Percentiles rank a stretch among this genome's conserved stretches.
These are phyloP conservation scores for Erodium moschatum DNA, from an alignment of 441 rosid species.

Conservation along the genomic window DNA sequence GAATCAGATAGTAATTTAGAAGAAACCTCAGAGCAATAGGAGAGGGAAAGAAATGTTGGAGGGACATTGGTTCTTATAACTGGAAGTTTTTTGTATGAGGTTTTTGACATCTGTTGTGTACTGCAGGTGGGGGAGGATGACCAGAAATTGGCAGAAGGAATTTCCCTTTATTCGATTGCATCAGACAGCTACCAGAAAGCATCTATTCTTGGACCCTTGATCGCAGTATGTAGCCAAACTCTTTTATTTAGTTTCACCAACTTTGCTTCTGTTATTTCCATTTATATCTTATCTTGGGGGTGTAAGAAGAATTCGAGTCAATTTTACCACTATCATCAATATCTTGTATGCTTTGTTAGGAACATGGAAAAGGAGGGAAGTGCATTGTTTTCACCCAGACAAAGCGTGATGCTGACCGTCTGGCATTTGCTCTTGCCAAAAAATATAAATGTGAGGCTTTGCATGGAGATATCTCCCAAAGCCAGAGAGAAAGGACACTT, in stretches of 20 bases:
- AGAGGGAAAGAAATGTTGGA: neutral
- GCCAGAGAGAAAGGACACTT: conserved; percentile 82
- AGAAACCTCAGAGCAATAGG: neutral
- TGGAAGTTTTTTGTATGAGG: neutral
- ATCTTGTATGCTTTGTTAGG: conserved; percentile 34
- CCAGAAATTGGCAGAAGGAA: conserved; percentile 91
- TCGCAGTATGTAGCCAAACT: conserved; percentile 44
- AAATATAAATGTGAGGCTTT: conserved; percentile 67
- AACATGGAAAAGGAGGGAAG: conserved; percentile 93
- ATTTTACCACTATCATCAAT: neutral
- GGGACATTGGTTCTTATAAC: neutral
- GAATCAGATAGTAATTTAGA: neutral
- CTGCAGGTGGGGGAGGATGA: conserved; percentile 86
- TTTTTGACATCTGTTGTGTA: neutral
- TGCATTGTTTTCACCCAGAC: conserved; percentile 92
- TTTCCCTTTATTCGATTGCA: conserved; percentile 63
- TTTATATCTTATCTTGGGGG: too few species aligned
- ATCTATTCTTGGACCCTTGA: conserved; percentile 64
- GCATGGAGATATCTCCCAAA: conserved; percentile 93
- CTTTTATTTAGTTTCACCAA: neutral
- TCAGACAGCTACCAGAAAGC: conserved; percentile 54
- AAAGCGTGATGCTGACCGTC: conserved; percentile 85
- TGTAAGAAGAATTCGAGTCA: neutral
- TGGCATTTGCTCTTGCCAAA: conserved; percentile 61
- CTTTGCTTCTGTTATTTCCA: neutral